Percentiles rank a stretch among this genome's conserved stretches.
Evolutionary conservation across 2,329 filamentous ascomycete genomes (phyloP).

Genomic region (Hawksworthiomyces lignivorus): DNA sequence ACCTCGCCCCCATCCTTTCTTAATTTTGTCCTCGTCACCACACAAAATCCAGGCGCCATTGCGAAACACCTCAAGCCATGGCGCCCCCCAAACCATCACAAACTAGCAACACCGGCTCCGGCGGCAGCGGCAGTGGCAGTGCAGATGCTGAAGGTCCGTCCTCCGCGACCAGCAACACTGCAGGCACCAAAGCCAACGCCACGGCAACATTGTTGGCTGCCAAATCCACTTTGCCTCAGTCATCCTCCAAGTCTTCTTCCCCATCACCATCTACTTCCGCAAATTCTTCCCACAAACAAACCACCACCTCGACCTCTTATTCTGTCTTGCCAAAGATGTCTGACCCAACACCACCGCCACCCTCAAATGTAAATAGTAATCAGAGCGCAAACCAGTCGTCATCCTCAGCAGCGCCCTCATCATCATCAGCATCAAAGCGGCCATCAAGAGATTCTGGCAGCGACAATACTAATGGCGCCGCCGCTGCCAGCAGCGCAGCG

Average conservation of each 20-base stretch:
- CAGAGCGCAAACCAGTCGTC: conserved; percentile 1
- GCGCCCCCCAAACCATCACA: conserved; percentile 13
- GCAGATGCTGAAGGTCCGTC: conserved; percentile 1
- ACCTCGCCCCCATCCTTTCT: no score
- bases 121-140: not conserved
- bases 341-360: conserved; percentile 15
- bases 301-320: conserved; percentile 17
- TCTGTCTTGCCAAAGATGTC: conserved; percentile 25
- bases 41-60: conserved; percentile 2
- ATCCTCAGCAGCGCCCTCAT: conserved; percentile 21
- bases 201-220: not conserved
- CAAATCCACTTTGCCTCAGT: not conserved
- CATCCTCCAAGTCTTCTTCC: conserved; percentile 7
- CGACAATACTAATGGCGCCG: conserved; percentile 20
- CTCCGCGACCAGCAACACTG: conserved; percentile 1
- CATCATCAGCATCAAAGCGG: conserved; percentile 36
- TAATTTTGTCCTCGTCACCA: not conserved
- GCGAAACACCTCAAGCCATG: conserved; percentile 8
- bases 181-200: not conserved
- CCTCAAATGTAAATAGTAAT: not conserved
- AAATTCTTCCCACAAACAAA: conserved; percentile 17
- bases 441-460: conserved; percentile 37
- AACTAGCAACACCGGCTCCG: not conserved
- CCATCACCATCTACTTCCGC: conserved; percentile 1
- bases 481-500: not conserved